Evolutionary conservation across 352 stramenopile genomes (phyloP), one percentile per base, ranked within the genome.

Genomic region (Pythium myriotylum): DNA sequence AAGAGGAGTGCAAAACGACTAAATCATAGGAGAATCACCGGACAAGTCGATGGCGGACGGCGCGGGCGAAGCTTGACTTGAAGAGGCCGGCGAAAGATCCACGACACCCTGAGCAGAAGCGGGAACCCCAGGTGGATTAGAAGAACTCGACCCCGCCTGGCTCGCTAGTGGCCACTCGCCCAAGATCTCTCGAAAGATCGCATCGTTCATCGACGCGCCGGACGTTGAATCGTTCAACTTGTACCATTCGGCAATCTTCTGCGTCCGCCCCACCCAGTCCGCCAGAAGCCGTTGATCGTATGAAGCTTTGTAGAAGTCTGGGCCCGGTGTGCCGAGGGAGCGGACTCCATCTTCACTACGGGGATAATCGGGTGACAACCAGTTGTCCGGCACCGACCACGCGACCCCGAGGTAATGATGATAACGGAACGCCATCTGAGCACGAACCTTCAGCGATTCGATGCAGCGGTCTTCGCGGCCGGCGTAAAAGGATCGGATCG

Each of bases 321-420:
- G 37, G 1, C 52, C 52, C 14, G 52, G 37, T 1, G 22, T 46
- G 8, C 52, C 35, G 19, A 49, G 3, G 5, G 40, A 48, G 2
- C 26, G 26, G 17, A 16, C 9, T 13, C n/a, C 22, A 1, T 2
- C 22, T 2, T n/a, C 5, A 39, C 3, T 17, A 10, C 4, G 2
- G 6, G 40, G 20, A 16, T 20, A 59, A 0, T 26, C 17, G 12
- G 37, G 23, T 17, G 48, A 12, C 22, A 41, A 2, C 32, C 32
- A 56, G 14, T 35, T n/a, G 3, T 2, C 1, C 2, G 33, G 29
- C 0, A 59, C 14, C 23, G 4, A 2, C 39, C 52, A 59, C 14
- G 22, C 23, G 37, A 27, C 52, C 12, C 52, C 52, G 22, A 59
- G n/a, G 37, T 59, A 48, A 39, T 59, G 52, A 19, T 59, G 52